A percentile compares a stretch with the other conserved stretches of the same genome.
These are phyloP conservation scores for Claviceps cyperi DNA, from an alignment of 2,329 filamentous ascomycete species.

Conservation along the genomic window DNA sequence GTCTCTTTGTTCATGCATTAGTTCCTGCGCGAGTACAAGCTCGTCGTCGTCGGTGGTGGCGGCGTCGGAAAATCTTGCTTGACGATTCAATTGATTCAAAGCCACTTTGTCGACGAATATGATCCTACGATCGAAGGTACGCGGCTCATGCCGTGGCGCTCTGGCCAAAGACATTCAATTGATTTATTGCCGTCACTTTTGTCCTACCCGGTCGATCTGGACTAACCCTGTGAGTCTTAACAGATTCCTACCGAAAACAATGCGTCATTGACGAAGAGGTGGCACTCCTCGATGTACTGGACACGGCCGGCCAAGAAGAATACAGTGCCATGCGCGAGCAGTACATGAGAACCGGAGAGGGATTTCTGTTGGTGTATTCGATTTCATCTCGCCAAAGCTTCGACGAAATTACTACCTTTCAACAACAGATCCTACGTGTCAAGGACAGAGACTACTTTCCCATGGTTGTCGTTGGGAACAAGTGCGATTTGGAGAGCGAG, in stretches of 20 bases:
- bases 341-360: conserved; percentile 98
- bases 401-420: conserved; percentile 96
- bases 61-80: conserved; percentile 98
- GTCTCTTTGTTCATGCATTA: conserved; percentile 18
- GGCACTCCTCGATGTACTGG: conserved; percentile 90
- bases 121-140: conserved; percentile 97
- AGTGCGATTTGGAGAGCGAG: conserved; percentile 93
- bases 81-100: conserved; percentile 91
- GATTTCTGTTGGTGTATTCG: conserved; percentile 93
- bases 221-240: conserved; percentile 8
- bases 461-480: conserved; percentile 98
- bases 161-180: background rate
- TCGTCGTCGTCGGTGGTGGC: conserved; percentile 94
- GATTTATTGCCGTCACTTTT: background rate
- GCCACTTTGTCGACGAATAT: conserved; percentile 98
- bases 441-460: conserved; percentile 99
- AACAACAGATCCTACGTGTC: conserved; percentile 94
- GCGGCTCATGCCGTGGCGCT: conserved; percentile 1
- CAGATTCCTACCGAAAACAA: conserved; percentile 99
- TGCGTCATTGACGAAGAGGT: conserved; percentile 98
- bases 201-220: background rate
- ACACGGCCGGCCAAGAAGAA: conserved; percentile 96
- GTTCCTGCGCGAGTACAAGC: conserved; percentile 85
- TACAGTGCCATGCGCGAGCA: conserved; percentile 99
- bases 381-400: conserved; percentile 96